Evolutionary conservation across 306 rosid genomes (phyloP).

Genomic region (Glycine soja): DNA sequence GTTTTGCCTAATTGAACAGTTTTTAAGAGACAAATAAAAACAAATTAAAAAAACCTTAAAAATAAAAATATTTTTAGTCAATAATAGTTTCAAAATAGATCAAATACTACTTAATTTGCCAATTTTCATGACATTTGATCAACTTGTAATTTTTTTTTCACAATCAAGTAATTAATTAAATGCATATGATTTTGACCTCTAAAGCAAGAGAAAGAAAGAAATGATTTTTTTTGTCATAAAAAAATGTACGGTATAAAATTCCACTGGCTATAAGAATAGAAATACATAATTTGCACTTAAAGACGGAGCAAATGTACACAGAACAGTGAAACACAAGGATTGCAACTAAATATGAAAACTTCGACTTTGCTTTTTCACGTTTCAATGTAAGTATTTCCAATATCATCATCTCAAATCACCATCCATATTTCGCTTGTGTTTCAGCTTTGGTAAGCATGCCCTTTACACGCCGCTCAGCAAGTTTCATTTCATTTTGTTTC

Average conservation of each 20-base stretch:
- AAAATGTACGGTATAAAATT: background rate
- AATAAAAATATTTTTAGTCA: no score
- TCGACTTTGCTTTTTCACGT: background rate
- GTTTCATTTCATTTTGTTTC: conserved; percentile 92
- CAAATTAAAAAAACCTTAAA: no score
- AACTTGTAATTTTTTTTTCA: background rate
- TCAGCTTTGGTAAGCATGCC: conserved; percentile 96
- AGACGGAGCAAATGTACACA: conserved; percentile 4
- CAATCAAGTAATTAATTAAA: background rate
- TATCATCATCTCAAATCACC: conserved; percentile 62
- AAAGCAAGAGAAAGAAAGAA: background rate
- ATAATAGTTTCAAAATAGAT: no score
- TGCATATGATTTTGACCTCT: background rate
- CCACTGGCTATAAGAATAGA: background rate
- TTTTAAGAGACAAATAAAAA: no score
- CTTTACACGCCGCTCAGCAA: conserved; percentile 79
- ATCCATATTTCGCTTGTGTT: conserved; percentile 96
- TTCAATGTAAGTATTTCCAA: conserved; percentile 38
- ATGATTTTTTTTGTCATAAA: background rate
- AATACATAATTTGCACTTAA: conserved; percentile 25
- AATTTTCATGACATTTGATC: background rate
- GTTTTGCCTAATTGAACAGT: no score
- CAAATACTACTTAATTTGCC: background rate
- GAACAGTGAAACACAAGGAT: conserved; percentile 24
- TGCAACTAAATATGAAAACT: conserved; percentile 23